Evolutionary conservation across 2,329 filamentous ascomycete species (phyloP).

Genomic region (Tympanopsis confertula): DNA sequence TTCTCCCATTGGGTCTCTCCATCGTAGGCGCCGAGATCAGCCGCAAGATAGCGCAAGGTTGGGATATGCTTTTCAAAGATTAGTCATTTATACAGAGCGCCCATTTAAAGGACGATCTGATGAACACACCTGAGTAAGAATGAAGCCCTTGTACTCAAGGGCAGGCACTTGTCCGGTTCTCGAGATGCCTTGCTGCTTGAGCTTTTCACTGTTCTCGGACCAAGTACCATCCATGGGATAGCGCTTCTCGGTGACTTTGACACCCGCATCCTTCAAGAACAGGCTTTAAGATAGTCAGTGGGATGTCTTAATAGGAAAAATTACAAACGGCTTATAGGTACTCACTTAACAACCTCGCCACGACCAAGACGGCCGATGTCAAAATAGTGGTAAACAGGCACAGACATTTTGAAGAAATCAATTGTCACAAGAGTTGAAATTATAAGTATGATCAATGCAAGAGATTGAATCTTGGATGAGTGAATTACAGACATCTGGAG

Average conservation of each 20-base stretch:
- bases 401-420: too few species aligned
- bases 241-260: constrained; percentile 13
- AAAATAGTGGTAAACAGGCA: constrained; percentile 10
- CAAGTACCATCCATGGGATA: constrained; percentile 15
- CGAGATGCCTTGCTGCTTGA: constrained; percentile 12
- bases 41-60: constrained; percentile 21
- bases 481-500: too few species aligned
- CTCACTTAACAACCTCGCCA: constrained; percentile 14
- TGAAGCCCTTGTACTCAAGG: constrained; percentile 19
- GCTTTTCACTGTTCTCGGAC: constrained; percentile 11
- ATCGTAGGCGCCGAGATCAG: constrained; percentile 20
- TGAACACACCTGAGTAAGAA: constrained; percentile 11
- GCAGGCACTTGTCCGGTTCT: constrained; percentile 19
- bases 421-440: too few species aligned
- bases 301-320: neutral
- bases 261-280: constrained; percentile 14
- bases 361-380: constrained; percentile 13
- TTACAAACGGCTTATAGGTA: too few species aligned
- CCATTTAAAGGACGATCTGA: too few species aligned
- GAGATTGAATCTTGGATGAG: too few species aligned
- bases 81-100: neutral
- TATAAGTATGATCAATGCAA: too few species aligned
- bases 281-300: constrained; percentile 7
- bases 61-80: constrained; percentile 12
- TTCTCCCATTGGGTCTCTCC: constrained; percentile 22